Base-by-base conservation (phyloP, 495 filamentous ascomycete species). In the Saxophila tyrrhenica region DNA sequence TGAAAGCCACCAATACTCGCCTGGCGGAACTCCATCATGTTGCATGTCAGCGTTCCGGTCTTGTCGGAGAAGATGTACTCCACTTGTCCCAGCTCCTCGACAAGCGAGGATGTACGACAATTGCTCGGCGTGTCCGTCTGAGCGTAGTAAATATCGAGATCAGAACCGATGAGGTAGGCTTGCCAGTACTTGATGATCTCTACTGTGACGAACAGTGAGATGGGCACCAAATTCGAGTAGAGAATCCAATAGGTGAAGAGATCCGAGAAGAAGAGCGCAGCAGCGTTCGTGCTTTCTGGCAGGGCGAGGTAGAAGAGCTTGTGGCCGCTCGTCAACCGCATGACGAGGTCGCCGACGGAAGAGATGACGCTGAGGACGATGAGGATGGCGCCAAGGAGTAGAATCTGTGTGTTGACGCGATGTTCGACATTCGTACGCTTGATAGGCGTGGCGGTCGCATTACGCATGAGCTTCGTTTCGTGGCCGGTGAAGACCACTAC, bases 51-150 rank as follows among this genome's bases (percentile, higher is more conserved):
- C n/a, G 94, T 99, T 32, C 94, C 94, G 7, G 94, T 99, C 73
- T 99, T 98, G 70, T 99, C 94, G 1, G 89, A 95, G 68, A 99
- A 99, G 49, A 97, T 91, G 64, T 92, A 99, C 62, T 96, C 92
- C 54, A 99, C 92, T 75, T 97, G 94, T 44, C 94, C 94, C 23
- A 99, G 71, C 66, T 99, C 94, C 70, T 99, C 94, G 10, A 99
- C 94, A 60, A 99, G 74, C 61, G 88, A 95, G 0, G 89, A 95
- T 1, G 94, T 99, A 38, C 94, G 80, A 70, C 94, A 99, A 54
- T 89, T 91, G 0, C 92, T 89, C 19, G 94, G 89, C 0, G 92
- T 97, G 65, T 99, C 91, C 3, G 83, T 95, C 63, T 85, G 86
- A 58, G 94, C 87, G 66, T 97, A 92, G 69, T 97, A 99, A 52